Evolutionary conservation across 768 basidiomycete genomes (phyloP).

Genomic region (Lepiota venenata): DNA sequence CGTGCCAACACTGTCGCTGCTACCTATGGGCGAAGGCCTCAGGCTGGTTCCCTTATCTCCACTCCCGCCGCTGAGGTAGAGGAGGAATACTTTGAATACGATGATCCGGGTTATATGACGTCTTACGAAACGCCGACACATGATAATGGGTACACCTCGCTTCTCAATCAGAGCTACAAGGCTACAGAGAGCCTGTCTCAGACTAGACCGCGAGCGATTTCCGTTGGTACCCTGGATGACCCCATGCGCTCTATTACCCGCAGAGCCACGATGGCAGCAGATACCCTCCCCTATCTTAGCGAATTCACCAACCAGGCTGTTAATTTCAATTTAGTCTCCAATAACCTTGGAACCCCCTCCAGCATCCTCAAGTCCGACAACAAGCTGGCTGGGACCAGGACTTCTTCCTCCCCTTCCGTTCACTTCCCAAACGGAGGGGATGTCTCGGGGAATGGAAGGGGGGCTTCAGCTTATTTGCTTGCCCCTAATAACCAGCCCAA

Average conservation of each 20-base stretch:
- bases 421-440: conserved; percentile 63
- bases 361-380: conserved; percentile 59
- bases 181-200: conserved; percentile 63
- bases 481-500: conserved; percentile 49
- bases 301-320: conserved; percentile 47
- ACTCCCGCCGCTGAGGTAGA: conserved; percentile 73
- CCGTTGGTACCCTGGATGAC: conserved; percentile 86
- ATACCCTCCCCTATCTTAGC: conserved; percentile 56
- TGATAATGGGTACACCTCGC: conserved; percentile 50
- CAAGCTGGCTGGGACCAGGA: conserved; percentile 45
- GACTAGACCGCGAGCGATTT: conserved; percentile 75
- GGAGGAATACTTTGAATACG: conserved; percentile 64
- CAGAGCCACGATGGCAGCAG: conserved; percentile 45
- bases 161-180: conserved; percentile 73
- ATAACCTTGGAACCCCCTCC: conserved; percentile 37
- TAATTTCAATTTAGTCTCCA: conserved; percentile 33
- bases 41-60: conserved; percentile 56
- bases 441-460: conserved; percentile 46
- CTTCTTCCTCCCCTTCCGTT: conserved; percentile 48
- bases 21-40: conserved; percentile 73
- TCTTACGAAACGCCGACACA: conserved; percentile 58
- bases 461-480: conserved; percentile 60
- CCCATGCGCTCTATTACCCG: conserved; percentile 68
- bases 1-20: conserved; percentile 93
- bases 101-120: conserved; percentile 42